Base-by-base conservation (phyloP, 495 filamentous ascomycete genomes). In the Apiosordaria backusii region DNA sequence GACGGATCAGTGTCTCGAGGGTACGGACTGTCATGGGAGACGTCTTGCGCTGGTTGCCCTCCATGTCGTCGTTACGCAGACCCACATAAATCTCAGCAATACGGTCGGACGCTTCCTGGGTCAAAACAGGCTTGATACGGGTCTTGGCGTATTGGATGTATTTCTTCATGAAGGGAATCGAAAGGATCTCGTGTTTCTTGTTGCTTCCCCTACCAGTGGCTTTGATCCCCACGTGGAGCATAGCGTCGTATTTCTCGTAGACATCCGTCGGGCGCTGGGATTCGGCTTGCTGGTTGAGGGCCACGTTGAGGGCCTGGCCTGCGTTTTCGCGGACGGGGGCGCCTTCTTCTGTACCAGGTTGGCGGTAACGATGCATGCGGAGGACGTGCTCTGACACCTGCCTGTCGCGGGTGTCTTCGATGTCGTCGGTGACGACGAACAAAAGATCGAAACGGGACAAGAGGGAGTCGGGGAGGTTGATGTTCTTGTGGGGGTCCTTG, bases 151-250 rank as follows among this genome's bases (percentile, higher is more conserved):
- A 99, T 75, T 99, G 95, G 66, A 99, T 93, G 76, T 97, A 99
- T 79, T 99, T 99, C 83, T 98, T 98, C 79, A 99, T 93, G 81
- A 99, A 99, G 0, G 94, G 93, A 65, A 99, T 97, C 78, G 91
- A 95, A 64, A 98, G 82, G n/a, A 99, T 92, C 75, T 97, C 93
- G 45, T 89, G 84, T 66, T 90, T 88, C 78, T 92, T 90, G 72
- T 85, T 86, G 9, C 85, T 73, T 21, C 89, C 90, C 25, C 92
- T 89, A 22, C 88, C 88, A 26, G 85, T 84, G 10, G 87, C 88
- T 27, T 88, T 90, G 61, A 99, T 92, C 65, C 95, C 95, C 15
- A 92, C 90, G 74, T 99, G 95, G 23, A 99, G 84, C 91, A 97
- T 95, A 61, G 90, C 83, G 74, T 99, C 93, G 82, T 89, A 98